phyloP scores from a whole-genome alignment of 129 eudicot genomes.

The Tagetes erecta region DNA sequence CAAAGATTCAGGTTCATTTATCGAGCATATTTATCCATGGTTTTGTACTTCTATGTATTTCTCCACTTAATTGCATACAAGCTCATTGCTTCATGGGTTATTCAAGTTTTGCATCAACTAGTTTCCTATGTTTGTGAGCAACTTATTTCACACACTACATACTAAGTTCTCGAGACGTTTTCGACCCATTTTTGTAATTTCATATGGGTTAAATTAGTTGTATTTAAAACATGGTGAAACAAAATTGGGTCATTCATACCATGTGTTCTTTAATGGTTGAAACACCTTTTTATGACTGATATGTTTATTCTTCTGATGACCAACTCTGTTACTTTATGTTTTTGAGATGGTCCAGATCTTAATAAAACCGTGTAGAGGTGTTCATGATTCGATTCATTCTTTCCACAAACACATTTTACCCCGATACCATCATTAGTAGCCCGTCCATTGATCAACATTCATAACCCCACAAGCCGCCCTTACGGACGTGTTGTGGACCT shows the following conservation, averaged over 20 bases:
- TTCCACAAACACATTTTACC: no score
- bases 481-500: no score
- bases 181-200: not conserved
- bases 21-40: not conserved
- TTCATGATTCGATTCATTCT: no score
- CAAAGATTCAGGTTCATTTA: conserved; percentile 17
- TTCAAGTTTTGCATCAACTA: conserved; percentile 11
- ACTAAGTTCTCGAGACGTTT: not conserved
- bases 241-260: not conserved
- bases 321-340: not conserved
- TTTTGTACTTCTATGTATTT: conserved; percentile 15
- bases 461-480: no score
- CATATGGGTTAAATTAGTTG: not conserved
- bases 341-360: no score
- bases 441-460: no score
- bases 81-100: not conserved
- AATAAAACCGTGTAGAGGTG: no score
- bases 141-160: not conserved
- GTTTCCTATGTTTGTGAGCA: conserved; percentile 1
- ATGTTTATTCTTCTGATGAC: conserved; percentile 3
- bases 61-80: conserved; percentile 4
- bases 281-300: not conserved
- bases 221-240: not conserved
- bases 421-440: no score
- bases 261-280: not conserved